A percentile compares a stretch with the other conserved stretches of the same genome.
These are phyloP conservation scores for Schwanniomyces occidentalis DNA, from an alignment of 805 yeast genomes.

Conservation along the genomic window DNA sequence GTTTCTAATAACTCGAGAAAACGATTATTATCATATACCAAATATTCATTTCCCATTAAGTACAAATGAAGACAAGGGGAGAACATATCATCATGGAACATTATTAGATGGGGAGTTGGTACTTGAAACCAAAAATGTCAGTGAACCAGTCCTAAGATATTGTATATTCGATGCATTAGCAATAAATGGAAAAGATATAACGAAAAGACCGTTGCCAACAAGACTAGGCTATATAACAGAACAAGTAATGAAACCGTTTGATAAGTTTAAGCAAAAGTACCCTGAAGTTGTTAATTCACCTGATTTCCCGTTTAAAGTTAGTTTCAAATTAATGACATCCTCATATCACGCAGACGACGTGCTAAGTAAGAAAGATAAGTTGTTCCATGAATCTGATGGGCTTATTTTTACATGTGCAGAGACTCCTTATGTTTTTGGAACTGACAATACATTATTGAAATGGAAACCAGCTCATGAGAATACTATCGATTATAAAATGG, in stretches of 20 bases:
- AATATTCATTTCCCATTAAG: slow-evolving; percentile 77
- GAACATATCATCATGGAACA: slow-evolving; percentile 79
- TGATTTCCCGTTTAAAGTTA: slow-evolving; percentile 79
- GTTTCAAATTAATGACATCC: slow-evolving; percentile 84
- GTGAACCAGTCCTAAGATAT: slow-evolving; percentile 57
- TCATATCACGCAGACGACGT: slow-evolving; percentile 78
- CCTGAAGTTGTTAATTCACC: slow-evolving; percentile 69
- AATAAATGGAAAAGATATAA: slow-evolving; percentile 70
- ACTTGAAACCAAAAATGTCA: slow-evolving; percentile 61
- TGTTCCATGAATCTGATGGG: slow-evolving; percentile 92
- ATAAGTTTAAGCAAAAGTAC: slow-evolving; percentile 60
- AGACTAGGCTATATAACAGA: slow-evolving; percentile 85
- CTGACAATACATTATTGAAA: slow-evolving; percentile 81
- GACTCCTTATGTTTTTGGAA: slow-evolving; percentile 84
- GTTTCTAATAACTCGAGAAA: slow-evolving; percentile 84
- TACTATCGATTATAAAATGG: slow-evolving; percentile 82
- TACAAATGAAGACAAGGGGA: slow-evolving; percentile 45
- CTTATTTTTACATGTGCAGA: slow-evolving; percentile 89
- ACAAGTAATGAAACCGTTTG: slow-evolving; percentile 80
- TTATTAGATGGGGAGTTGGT: slow-evolving; percentile 94
- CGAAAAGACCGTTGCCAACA: slow-evolving; percentile 70
- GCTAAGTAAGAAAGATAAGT: slow-evolving; percentile 63
- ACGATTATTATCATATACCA: slow-evolving; percentile 80
- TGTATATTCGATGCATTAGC: slow-evolving; percentile 91
- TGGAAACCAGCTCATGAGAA: slow-evolving; percentile 99